These are phyloP conservation scores for Vigna mungo DNA, from an alignment of 306 rosid genomes.

Conservation along the genomic window DNA sequence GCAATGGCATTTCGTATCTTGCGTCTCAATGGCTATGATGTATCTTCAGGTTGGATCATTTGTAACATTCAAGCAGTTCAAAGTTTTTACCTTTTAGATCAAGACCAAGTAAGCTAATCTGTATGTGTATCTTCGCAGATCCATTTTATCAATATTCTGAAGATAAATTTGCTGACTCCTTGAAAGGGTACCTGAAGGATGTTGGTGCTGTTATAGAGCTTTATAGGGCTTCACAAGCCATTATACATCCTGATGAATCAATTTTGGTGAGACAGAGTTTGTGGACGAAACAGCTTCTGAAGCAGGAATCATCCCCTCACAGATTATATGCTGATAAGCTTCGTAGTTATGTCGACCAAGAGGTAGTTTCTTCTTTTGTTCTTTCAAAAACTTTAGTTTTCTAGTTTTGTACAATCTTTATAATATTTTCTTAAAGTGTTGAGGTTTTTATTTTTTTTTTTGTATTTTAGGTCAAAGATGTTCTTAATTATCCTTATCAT, in stretches of 20 bases:
- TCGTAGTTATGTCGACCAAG: conserved; percentile 50
- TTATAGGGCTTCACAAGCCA: conserved; percentile 74
- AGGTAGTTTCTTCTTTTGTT: conserved; percentile 55
- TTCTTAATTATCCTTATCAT: conserved; percentile 63
- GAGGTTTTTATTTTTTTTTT: conserved; percentile 17
- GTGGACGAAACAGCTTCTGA: conserved; percentile 68
- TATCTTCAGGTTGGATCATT: conserved; percentile 64
- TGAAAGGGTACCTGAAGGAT: conserved; percentile 80
- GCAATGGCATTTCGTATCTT: conserved; percentile 83
- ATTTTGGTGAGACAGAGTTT: conserved; percentile 59
- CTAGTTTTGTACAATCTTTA: conserved; percentile 3
- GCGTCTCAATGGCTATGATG: conserved; percentile 73
- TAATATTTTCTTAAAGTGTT: conserved; percentile 20
- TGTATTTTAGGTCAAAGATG: conserved; percentile 60
- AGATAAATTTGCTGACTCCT: conserved; percentile 64
- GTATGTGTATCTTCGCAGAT: conserved; percentile 55
- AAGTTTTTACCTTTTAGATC: not conserved
- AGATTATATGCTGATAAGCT: conserved; percentile 42
- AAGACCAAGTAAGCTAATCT: conserved; percentile 24
- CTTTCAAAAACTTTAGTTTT: not conserved
- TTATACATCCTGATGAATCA: conserved; percentile 66
- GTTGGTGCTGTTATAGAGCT: conserved; percentile 66
- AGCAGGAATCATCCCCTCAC: conserved; percentile 44
- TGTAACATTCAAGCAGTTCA: conserved; percentile 6
- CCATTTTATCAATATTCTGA: conserved; percentile 67